These are phyloP conservation scores for Rheum nobile DNA, from an alignment of 148 eudicot genomes.

Conservation along the genomic window DNA sequence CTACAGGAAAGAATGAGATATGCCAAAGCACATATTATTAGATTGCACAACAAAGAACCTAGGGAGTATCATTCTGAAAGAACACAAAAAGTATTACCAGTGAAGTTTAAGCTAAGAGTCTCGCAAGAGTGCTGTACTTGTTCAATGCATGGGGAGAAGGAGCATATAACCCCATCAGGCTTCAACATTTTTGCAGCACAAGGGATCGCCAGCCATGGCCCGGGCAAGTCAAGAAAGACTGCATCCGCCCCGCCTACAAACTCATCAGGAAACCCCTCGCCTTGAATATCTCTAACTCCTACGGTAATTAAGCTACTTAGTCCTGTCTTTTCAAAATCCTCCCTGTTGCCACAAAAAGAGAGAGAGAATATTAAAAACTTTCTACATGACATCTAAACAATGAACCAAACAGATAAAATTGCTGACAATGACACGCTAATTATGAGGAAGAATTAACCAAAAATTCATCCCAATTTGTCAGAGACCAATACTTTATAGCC, in stretches of 20 bases:
- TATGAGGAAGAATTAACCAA: neutral
- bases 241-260: constrained; percentile 60
- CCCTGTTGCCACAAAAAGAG: constrained; percentile 29
- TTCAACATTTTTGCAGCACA: constrained; percentile 81
- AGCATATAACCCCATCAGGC: constrained; percentile 76
- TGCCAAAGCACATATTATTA: neutral
- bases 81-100: constrained; percentile 30
- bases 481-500: too few relatives aligned
- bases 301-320: constrained; percentile 69
- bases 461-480: neutral
- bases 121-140: constrained; percentile 89
- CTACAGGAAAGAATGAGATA: constrained; percentile 18
- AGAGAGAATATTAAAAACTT: neutral
- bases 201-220: constrained; percentile 92
- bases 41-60: neutral
- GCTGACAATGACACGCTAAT: neutral
- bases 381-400: neutral
- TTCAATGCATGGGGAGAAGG: constrained; percentile 95
- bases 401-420: neutral
- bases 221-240: constrained; percentile 78
- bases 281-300: constrained; percentile 87
- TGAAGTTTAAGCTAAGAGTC: constrained; percentile 42
- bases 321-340: constrained; percentile 79
- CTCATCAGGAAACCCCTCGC: constrained; percentile 83
- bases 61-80: neutral